Base-by-base conservation (phyloP, 305 asterid species). In the Plantago coronopus region DNA sequence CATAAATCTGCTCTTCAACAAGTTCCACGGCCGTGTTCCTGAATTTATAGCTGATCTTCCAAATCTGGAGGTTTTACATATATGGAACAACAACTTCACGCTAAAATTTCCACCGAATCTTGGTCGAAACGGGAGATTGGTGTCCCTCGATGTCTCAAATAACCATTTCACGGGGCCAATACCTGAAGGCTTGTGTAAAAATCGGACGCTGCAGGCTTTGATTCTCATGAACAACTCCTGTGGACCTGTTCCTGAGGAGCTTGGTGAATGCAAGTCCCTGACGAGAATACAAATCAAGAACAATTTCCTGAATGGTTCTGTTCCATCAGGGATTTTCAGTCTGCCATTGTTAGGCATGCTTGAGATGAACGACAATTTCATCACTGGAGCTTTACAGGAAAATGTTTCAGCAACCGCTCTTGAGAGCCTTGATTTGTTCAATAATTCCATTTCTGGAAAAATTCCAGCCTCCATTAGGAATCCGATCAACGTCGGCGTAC, bases 61-160 rank as follows among this genome's bases (percentile, higher is more conserved):
- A 2, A 83, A 83, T 61, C 91, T 93, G 16, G 91, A 89, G 37
- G 81, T 76, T 23, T 67, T 89, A n/a, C 85, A 81, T 59, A 76
- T 93, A 47, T 93, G 95, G 95, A 73, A 73, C 51, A 93, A 93
- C 69, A 83, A 89, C 62, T 93, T 93, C 81, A 93, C 98, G 3
- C 56, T 86, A 17, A 76, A 64, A 3, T 66, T 93, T 54, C 98
- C 98, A 4, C 83, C 77, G 49, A 86, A 85, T 66, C 91, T 93
- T 1, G 98, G 98, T 42, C 48, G 65, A 5, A 93, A 72, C 19
- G 91, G 86, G n/a, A 72, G 76, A 69, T 37, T 93, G 20, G 6
- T 42, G 18, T 31, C 61, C 8, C 84, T 93, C 23, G 98, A 93
- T 61, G 89, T 89, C 21, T 20, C 96, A 7, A n/a, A 66, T 13